Percentiles rank a stretch among this genome's conserved stretches.
Conservation (phyloP, 2,329 filamentous ascomycete species). For the Periconia digitata region DNA sequence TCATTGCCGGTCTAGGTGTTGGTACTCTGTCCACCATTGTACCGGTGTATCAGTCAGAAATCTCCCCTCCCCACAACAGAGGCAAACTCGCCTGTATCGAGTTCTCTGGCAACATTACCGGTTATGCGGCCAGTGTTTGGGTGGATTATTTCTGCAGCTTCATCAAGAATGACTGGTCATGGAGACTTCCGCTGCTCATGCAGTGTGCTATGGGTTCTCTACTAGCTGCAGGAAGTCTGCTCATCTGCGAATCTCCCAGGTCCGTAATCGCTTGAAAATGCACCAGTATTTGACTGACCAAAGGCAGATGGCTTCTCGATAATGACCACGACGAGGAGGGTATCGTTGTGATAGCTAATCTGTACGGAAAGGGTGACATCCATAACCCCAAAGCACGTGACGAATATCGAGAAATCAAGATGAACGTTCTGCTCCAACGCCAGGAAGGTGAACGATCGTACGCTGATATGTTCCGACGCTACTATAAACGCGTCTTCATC, state of each 20-base stretch:
- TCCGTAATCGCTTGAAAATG: constrained; percentile 44
- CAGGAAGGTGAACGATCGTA: constrained; percentile 95
- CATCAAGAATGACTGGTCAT: constrained; percentile 82
- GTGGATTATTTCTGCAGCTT: constrained; percentile 96
- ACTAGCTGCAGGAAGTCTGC: constrained; percentile 79
- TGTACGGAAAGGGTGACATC: constrained; percentile 94
- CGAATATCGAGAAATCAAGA: constrained; percentile 98
- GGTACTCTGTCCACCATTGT: constrained; percentile 55
- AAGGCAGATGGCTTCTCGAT: constrained; percentile 84
- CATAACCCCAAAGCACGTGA: constrained; percentile 90
- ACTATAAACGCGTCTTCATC: constrained; percentile 90
- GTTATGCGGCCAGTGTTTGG: constrained; percentile 96
- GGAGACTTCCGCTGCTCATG: constrained; percentile 86
- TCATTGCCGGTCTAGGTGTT: constrained; percentile 55
- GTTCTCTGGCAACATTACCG: constrained; percentile 95
- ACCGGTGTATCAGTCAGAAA: constrained; percentile 57
- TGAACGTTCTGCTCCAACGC: constrained; percentile 89
- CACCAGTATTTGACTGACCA: constrained; percentile 16
- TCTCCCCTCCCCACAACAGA: constrained; percentile 90
- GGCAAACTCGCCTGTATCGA: constrained; percentile 97
- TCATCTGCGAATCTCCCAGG: constrained; percentile 97
- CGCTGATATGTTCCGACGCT: constrained; percentile 89
- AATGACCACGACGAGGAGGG: constrained; percentile 98
- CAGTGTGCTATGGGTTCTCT: constrained; percentile 93
- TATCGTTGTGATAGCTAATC: constrained; percentile 95